These are phyloP conservation scores for Calocybe cyanea DNA, from an alignment of 768 basidiomycete genomes.

Conservation along the genomic window DNA sequence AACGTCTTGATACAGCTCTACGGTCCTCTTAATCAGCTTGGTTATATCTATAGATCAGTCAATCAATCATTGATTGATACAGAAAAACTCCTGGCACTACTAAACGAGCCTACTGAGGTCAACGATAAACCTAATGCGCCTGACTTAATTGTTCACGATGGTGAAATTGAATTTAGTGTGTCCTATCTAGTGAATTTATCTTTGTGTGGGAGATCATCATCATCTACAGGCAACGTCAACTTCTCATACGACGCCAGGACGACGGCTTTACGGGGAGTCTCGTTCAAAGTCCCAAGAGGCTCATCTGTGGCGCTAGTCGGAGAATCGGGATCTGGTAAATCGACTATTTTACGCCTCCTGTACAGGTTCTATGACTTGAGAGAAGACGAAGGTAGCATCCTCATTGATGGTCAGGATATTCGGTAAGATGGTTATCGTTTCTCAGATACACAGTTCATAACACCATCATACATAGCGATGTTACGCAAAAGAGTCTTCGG, in stretches of 20 bases:
- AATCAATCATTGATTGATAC: conserved; percentile 78
- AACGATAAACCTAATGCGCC: conserved; percentile 75
- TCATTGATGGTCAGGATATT: conserved; percentile 85
- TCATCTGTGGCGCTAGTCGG: conserved; percentile 89
- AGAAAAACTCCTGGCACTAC: conserved; percentile 76
- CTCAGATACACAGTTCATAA: not conserved
- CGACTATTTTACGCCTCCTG: conserved; percentile 79
- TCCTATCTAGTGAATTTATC: conserved; percentile 4
- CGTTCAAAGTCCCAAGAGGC: conserved; percentile 85
- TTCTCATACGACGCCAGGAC: conserved; percentile 81
- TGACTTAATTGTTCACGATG: conserved; percentile 65
- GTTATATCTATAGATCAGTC: conserved; percentile 73
- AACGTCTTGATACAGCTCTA: conserved; percentile 45
- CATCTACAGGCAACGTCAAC: conserved; percentile 66
- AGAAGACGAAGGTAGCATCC: conserved; percentile 73
- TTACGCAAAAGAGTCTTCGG: conserved; percentile 78
- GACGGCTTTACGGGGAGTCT: conserved; percentile 70
- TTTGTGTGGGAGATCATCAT: not conserved
- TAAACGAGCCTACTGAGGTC: conserved; percentile 82
- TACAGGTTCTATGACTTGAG: conserved; percentile 91
- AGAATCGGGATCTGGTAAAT: conserved; percentile 79
- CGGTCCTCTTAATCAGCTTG: conserved; percentile 72
- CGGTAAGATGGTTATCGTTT: conserved; percentile 24
- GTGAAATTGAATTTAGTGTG: conserved; percentile 86
- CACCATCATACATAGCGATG: conserved; percentile 42